phyloP scores from a whole-genome alignment of 768 basidiomycete species.

The Tricholoma saponaceum region DNA sequence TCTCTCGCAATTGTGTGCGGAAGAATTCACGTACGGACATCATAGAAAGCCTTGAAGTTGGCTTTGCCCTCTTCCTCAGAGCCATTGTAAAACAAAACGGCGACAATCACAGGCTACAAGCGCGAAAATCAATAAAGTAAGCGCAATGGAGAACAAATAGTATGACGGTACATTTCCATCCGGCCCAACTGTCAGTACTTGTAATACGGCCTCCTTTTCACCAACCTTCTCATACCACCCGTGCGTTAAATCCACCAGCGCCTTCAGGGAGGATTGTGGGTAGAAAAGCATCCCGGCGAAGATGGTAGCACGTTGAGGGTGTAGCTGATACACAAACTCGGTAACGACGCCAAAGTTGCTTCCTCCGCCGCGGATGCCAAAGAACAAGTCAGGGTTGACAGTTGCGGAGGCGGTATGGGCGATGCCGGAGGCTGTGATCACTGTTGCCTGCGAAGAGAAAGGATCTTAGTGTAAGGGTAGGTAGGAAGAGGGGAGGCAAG shows the following conservation, averaged over 20 bases:
- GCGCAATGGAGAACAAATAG: not conserved
- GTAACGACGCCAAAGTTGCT: constrained; percentile 55
- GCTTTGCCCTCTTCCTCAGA: constrained; percentile 43
- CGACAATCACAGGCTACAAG: constrained; percentile 33
- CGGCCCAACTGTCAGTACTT: constrained; percentile 31
- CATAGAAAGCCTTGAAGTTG: constrained; percentile 36
- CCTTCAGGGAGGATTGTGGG: constrained; percentile 22
- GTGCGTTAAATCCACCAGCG: constrained; percentile 25
- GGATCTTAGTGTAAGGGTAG: not conserved
- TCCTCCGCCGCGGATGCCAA: constrained; percentile 49
- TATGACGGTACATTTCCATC: constrained; percentile 29
- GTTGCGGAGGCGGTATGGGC: constrained; percentile 22
- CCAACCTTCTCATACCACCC: constrained; percentile 34
- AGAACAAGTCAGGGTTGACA: constrained; percentile 45
- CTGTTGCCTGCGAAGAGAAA: constrained; percentile 8
- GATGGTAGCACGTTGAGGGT: constrained; percentile 45
- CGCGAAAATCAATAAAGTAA: not conserved
- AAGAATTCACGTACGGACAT: not conserved
- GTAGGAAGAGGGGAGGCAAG: not conserved
- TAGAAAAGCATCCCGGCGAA: constrained; percentile 40
- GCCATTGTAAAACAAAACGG: constrained; percentile 45
- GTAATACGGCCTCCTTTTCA: constrained; percentile 36
- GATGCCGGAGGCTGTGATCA: constrained; percentile 15
- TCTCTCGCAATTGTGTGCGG: not conserved
- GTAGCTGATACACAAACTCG: constrained; percentile 43